Conservation (phyloP, 371 early-diverging fungal genomes). For the Synchytrium microbalum region DNA sequence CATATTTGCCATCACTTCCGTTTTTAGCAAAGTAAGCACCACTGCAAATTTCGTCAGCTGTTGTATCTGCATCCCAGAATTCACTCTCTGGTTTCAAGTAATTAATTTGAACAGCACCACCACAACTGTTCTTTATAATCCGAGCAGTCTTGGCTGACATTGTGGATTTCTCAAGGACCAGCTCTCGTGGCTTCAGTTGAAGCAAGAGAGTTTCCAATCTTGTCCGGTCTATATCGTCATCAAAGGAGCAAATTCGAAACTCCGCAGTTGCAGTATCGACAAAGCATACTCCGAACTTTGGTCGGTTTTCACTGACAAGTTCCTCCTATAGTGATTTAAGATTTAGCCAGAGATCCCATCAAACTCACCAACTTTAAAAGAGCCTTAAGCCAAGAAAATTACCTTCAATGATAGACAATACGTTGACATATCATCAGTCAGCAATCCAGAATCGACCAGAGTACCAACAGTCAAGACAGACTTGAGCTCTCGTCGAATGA, state of each 20-base stretch:
- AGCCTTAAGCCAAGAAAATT: neutral
- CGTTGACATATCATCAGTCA: slow-evolving; percentile 80
- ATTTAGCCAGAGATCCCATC: no score
- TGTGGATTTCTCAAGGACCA: slow-evolving; percentile 64
- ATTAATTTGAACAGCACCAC: slow-evolving; percentile 54
- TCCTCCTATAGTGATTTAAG: slow-evolving; percentile 28
- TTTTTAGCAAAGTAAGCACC: slow-evolving; percentile 55
- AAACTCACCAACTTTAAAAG: slow-evolving; percentile 19
- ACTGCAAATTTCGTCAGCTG: slow-evolving; percentile 59
- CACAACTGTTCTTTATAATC: slow-evolving; percentile 60
- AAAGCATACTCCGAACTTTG: slow-evolving; percentile 66
- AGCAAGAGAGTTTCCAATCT: slow-evolving; percentile 86
- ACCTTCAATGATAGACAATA: slow-evolving; percentile 90
- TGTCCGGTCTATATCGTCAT: slow-evolving; percentile 81
- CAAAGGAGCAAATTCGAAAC: slow-evolving; percentile 69
- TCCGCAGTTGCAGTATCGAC: slow-evolving; percentile 94
- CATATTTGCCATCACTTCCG: slow-evolving; percentile 10
- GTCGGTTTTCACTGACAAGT: slow-evolving; percentile 22
- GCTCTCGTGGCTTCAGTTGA: slow-evolving; percentile 84
- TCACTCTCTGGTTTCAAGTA: slow-evolving; percentile 62
- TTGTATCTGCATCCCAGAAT: slow-evolving; percentile 72
- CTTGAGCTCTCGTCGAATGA: slow-evolving; percentile 94
- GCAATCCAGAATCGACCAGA: slow-evolving; percentile 77
- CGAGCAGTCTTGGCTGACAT: slow-evolving; percentile 42
- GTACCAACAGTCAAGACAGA: slow-evolving; percentile 94